Conservation (phyloP, 2,329 filamentous ascomycete species). For the Gnomoniopsis sp. region DNA sequence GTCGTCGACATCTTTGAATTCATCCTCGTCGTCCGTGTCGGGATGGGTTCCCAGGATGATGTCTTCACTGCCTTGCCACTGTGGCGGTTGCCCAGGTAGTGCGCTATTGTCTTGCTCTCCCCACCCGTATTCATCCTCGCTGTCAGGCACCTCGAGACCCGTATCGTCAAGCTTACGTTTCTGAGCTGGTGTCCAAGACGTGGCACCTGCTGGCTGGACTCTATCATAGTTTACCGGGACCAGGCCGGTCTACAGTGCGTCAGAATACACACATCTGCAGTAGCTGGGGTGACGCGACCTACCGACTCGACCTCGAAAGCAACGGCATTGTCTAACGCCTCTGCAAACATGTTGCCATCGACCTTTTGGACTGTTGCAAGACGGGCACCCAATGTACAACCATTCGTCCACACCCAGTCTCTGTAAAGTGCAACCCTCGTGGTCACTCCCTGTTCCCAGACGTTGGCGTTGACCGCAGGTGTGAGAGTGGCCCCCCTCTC, state of each 20-base stretch:
- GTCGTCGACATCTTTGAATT: slow-evolving; percentile 31
- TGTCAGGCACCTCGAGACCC: slow-evolving; percentile 57
- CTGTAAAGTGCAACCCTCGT: slow-evolving; percentile 75
- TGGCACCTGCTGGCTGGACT: slow-evolving; percentile 29
- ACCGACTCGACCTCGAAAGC: slow-evolving; percentile 49
- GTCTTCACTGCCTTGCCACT: slow-evolving; percentile 67
- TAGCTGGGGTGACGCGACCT: slow-evolving; percentile 24
- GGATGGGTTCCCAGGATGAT: slow-evolving; percentile 44
- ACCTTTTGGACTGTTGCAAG: slow-evolving; percentile 65
- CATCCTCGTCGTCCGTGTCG: slow-evolving; percentile 27
- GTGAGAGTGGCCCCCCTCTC: slow-evolving; percentile 66
- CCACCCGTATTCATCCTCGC: slow-evolving; percentile 69
- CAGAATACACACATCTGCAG: slow-evolving; percentile 6
- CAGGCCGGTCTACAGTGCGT: slow-evolving; percentile 39
- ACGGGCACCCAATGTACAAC: slow-evolving; percentile 46
- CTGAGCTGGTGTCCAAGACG: slow-evolving; percentile 36
- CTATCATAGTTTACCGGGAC: slow-evolving; percentile 38
- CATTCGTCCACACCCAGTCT: slow-evolving; percentile 62
- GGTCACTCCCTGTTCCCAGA: slow-evolving; percentile 77
- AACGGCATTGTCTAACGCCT: slow-evolving; percentile 39
- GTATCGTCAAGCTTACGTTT: slow-evolving; percentile 66
- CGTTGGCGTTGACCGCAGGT: slow-evolving; percentile 68
- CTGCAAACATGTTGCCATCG: slow-evolving; percentile 46
- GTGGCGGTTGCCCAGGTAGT: slow-evolving; percentile 57
- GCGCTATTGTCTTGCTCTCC: slow-evolving; percentile 62